Base-by-base conservation (phyloP, 805 yeast genomes). In the Zygosaccharomyces gambellarensis region DNA sequence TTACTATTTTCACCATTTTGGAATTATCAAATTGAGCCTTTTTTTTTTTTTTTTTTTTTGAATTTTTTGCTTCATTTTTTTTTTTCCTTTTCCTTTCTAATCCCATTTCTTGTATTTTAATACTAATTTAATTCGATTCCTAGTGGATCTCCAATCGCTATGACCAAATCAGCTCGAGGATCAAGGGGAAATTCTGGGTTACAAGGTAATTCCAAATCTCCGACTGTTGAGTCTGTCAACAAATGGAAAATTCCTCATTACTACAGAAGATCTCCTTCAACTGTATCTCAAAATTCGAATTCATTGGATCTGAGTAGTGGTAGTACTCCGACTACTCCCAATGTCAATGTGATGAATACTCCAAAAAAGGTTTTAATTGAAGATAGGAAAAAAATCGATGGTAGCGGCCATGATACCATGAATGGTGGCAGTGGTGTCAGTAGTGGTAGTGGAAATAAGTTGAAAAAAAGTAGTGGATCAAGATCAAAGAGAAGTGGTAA, bases 181-280 rank as follows among this genome's bases (percentile, higher is more conserved):
- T 39, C 53, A 28, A 39, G 47, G 23, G 28, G 29, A n/a, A 40
- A 45, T 27, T 46, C 49, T 12, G 45, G 45, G 11, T 31, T 31
- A 14, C 45, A 42, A 25, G 28, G 45, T 19, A 42, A 34, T 42
- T 49, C 53, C 32, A 48, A 48, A 41, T 52, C 57, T 22, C 58
- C 61, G 10, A 53, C 53, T 19, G 48, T 53, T 10, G 67, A 63
- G 41, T 50, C 66, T 11, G 52, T 56, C 23, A 63, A 57, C 46
- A 65, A 63, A 48, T 65, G 69, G 69, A 65, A 64, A 48, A 65
- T 65, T 28, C 69, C 69, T 9, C 69, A 65, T 48, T 65, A 65
- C 44, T 65, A 65, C 45, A 58, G 64, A 29, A 59, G 67, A 45
- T 54, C 61, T 2, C 44, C 60, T 5, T 46, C 42, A n/a, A 46